Evolutionary conservation across 2,329 filamentous ascomycete genomes (phyloP).

Genomic region (Trichophyton equinum): DNA sequence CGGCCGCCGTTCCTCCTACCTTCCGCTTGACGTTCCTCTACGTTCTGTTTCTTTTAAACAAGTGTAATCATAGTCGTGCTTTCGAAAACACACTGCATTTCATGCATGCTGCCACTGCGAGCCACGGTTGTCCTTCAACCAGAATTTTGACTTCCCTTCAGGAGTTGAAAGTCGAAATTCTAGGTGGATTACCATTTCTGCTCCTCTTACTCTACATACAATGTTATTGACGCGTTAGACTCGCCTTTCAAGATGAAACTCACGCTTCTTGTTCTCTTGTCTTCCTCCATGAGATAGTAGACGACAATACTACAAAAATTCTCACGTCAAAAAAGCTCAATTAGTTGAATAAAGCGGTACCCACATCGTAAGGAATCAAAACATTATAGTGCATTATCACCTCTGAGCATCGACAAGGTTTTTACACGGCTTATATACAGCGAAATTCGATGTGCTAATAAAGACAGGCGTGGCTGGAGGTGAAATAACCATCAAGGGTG

Average conservation of each 20-base stretch:
- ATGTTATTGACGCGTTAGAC: background rate
- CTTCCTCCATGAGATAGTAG: background rate
- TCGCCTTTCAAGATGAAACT: background rate
- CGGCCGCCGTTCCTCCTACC: background rate
- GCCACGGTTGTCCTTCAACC: background rate
- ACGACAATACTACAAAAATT: background rate
- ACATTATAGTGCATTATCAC: background rate
- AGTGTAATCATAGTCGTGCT: background rate
- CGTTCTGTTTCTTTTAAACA: background rate
- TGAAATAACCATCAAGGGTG: background rate
- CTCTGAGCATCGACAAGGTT: background rate
- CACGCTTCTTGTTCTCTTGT: background rate
- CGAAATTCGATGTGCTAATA: background rate
- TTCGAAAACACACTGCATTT: background rate
- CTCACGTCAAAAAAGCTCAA: background rate
- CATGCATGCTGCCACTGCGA: background rate
- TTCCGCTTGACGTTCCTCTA: background rate
- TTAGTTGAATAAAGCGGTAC: background rate
- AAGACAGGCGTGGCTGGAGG: background rate
- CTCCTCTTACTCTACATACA: background rate
- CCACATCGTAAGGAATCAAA: background rate
- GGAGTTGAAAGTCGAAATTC: background rate
- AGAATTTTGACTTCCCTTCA: background rate
- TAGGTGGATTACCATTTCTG: background rate
- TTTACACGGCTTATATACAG: background rate